phyloP scores from a whole-genome alignment of 306 rosid species.

The Albizia julibrissin region DNA sequence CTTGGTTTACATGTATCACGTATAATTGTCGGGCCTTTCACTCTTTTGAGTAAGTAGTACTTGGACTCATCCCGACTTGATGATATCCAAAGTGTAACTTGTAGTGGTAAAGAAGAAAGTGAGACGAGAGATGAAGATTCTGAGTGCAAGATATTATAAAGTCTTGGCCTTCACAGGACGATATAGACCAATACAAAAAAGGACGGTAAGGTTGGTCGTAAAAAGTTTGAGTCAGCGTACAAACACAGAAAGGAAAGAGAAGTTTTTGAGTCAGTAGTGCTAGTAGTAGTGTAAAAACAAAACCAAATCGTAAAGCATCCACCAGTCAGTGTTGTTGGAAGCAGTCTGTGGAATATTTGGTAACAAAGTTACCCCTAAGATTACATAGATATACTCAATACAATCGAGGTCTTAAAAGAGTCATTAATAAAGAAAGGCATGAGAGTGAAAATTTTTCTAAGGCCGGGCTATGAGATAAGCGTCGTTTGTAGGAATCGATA shows the following conservation, averaged over 20 bases:
- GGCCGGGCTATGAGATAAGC: not conserved
- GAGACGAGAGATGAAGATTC: not conserved
- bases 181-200: slow-evolving; percentile 32
- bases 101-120: not conserved
- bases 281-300: not conserved
- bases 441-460: not conserved
- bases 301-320: slow-evolving; percentile 31
- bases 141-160: not conserved
- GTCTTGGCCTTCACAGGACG: slow-evolving; percentile 6
- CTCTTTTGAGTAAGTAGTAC: not conserved
- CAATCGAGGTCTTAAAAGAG: not conserved
- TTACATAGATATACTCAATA: not conserved
- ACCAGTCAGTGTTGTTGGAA: slow-evolving; percentile 21
- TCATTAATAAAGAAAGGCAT: not conserved
- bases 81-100: not conserved
- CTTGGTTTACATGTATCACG: slow-evolving; percentile 5
- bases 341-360: not conserved
- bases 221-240: slow-evolving; percentile 39
- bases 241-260: slow-evolving; percentile 12
- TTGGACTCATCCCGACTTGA: not conserved
- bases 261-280: slow-evolving; percentile 9
- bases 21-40: not conserved
- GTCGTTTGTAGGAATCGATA: not conserved
- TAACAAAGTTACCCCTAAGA: not conserved
- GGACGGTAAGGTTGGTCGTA: slow-evolving; percentile 33